Evolutionary conservation across 345 rosid genomes (phyloP).

Genomic region (Syzygium oleosum): DNA sequence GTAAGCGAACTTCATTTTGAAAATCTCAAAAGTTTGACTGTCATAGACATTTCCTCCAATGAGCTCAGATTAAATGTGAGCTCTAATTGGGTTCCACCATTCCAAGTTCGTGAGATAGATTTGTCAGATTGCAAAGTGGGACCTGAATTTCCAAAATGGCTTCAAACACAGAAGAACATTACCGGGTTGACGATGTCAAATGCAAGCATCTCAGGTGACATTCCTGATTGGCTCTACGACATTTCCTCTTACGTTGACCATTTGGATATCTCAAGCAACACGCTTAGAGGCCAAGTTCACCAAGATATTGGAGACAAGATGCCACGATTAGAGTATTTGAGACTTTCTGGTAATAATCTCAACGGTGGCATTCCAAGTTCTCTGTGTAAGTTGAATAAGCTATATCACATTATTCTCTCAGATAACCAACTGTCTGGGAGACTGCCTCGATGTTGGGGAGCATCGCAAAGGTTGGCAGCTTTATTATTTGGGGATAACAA

Average conservation of each 20-base stretch:
- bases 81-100: neutral
- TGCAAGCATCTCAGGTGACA: neutral
- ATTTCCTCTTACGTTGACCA: too few species aligned
- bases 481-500: neutral
- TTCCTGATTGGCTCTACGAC: neutral
- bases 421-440: neutral
- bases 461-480: rapidly evolving
- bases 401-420: rapidly evolving
- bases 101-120: neutral
- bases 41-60: neutral
- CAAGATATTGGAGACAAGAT: neutral
- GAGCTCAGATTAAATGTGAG: neutral
- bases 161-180: neutral
- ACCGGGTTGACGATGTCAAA: neutral
- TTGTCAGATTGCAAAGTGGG: neutral
- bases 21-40: neutral
- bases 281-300: neutral
- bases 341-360: neutral
- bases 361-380: neutral
- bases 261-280: neutral
- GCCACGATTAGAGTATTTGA: rapidly evolving
- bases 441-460: neutral
- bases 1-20: neutral
- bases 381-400: neutral
- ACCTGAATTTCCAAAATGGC: neutral